Evolutionary conservation across 2,329 filamentous ascomycete species (phyloP).

Genomic region (Apiospora hydei): DNA sequence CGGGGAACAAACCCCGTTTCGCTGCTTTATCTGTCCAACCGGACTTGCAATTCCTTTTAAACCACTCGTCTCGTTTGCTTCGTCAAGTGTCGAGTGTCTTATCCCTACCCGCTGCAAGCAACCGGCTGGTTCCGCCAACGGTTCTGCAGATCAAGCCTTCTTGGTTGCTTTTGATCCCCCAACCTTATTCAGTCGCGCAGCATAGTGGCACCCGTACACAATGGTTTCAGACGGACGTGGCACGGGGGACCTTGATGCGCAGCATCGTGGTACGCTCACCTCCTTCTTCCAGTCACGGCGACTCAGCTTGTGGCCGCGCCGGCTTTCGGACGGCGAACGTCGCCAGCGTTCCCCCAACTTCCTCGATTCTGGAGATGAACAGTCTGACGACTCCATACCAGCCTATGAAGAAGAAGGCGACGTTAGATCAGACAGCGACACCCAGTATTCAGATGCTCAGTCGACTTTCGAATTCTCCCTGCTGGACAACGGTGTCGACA

Average conservation of each 20-base stretch:
- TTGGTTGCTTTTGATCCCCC: slow-evolving; percentile 1
- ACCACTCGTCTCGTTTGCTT: slow-evolving; percentile 1
- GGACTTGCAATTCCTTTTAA: background rate
- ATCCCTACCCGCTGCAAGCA: background rate
- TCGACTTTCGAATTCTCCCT: slow-evolving; percentile 17
- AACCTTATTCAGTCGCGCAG: slow-evolving; percentile 15
- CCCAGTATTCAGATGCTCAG: slow-evolving; percentile 20
- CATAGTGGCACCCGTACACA: background rate
- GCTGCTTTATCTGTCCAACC: background rate
- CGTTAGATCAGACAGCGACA: slow-evolving; percentile 5
- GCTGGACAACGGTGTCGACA: slow-evolving; percentile 8
- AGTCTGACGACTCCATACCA: slow-evolving; percentile 10
- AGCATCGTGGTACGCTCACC: slow-evolving; percentile 4
- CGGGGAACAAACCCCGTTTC: background rate
- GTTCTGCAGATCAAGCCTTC: background rate
- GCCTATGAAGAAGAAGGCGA: background rate
- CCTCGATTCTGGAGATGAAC: slow-evolving; percentile 8
- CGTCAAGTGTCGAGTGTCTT: slow-evolving; percentile 18
- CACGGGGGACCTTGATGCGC: slow-evolving; percentile 1
- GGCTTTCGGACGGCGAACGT: background rate
- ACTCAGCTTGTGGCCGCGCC: slow-evolving; percentile 11
- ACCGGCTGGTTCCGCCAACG: slow-evolving; percentile 14
- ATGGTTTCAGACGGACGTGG: slow-evolving; percentile 10
- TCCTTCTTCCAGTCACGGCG: slow-evolving; percentile 8
- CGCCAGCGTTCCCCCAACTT: background rate